Evolutionary conservation across 257 asterid genomes (phyloP).

Genomic region (Solanum gandarillasii): DNA sequence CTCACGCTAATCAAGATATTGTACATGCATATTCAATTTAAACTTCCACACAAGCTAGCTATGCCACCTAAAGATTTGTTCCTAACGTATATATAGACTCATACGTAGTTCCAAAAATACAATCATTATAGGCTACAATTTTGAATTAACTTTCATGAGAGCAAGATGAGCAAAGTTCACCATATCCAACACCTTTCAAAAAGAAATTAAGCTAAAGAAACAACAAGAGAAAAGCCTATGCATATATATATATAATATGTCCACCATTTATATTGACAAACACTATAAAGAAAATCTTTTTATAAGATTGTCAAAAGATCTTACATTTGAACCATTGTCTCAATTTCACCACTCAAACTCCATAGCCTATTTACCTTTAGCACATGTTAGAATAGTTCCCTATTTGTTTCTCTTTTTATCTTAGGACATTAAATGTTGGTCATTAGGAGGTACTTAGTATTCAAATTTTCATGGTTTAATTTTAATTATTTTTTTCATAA

Average conservation of each 20-base stretch:
- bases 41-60: background rate
- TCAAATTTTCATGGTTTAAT: background rate
- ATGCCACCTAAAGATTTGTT: background rate
- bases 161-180: background rate
- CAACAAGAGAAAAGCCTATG: background rate
- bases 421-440: background rate
- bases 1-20: background rate
- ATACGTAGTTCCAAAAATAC: background rate
- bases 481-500: background rate
- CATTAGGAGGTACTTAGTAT: conserved; percentile 1
- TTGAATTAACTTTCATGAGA: background rate
- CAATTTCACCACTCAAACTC: conserved; percentile 8
- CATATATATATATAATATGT: background rate
- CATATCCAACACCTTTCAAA: background rate
- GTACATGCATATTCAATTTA: background rate
- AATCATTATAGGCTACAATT: background rate
- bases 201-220: background rate
- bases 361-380: background rate
- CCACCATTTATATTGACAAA: background rate
- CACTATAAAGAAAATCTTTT: background rate
- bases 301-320: background rate
- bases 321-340: background rate
- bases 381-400: conserved; percentile 1
- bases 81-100: background rate
- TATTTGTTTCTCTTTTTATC: background rate